These are phyloP conservation scores for Mycena rosella DNA, from an alignment of 768 basidiomycete genomes.

Conservation along the genomic window DNA sequence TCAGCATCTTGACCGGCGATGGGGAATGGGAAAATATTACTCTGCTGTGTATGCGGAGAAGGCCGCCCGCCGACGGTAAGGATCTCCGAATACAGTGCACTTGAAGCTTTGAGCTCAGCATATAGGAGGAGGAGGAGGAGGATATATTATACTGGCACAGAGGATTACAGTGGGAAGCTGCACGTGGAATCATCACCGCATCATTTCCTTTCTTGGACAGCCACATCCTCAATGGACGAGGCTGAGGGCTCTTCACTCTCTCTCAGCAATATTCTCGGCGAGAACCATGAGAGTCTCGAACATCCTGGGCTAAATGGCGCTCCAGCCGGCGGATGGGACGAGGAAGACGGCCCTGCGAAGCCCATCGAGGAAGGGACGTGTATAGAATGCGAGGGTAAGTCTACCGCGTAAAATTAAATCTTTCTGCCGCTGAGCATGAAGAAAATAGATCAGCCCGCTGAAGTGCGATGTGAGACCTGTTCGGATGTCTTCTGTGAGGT, in stretches of 20 bases:
- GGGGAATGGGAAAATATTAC: too few species aligned
- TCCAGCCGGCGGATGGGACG: conserved; percentile 73
- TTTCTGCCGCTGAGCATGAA: background rate
- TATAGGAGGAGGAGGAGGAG: too few species aligned
- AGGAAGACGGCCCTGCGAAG: conserved; percentile 62
- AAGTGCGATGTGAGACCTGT: conserved; percentile 79
- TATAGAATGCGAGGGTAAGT: conserved; percentile 87
- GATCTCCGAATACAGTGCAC: too few species aligned
- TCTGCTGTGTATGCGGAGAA: too few species aligned
- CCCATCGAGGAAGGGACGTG: conserved; percentile 75
- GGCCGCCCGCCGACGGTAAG: too few species aligned
- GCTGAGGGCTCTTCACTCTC: conserved; percentile 57
- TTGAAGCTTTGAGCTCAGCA: too few species aligned
- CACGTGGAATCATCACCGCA: too few species aligned
- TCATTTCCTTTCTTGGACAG: too few species aligned
- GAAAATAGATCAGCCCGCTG: conserved; percentile 82
- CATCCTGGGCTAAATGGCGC: conserved; percentile 59
- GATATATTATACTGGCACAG: too few species aligned
- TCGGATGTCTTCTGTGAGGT: conserved; percentile 84
- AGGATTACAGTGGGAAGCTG: too few species aligned
- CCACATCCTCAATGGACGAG: conserved; percentile 35
- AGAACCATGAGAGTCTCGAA: conserved; percentile 73
- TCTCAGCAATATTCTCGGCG: conserved; percentile 76
- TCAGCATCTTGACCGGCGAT: too few species aligned
- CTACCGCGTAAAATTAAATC: conserved; percentile 22